Evolutionary conservation across 2,329 filamentous ascomycete species (phyloP).

Genomic region (Juglanconis oblonga): DNA sequence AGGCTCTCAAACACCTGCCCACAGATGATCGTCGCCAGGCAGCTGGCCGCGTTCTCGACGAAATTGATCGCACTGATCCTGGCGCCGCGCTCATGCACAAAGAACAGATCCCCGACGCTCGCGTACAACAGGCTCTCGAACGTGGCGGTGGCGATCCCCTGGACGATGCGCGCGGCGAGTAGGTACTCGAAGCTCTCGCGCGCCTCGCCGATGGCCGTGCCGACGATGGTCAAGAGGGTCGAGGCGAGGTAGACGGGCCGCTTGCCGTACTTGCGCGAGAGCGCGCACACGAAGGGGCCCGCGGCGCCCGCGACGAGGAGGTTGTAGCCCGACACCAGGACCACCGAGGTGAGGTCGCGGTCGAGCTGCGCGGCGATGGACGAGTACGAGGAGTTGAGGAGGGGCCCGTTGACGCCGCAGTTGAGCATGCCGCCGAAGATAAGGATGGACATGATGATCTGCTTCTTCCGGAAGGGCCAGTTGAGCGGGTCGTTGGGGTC

Average conservation of each 20-base stretch:
- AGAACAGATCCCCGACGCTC: conserved; percentile 27
- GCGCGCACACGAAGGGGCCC: conserved; percentile 21
- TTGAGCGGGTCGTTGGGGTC: conserved; percentile 42
- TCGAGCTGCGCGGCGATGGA: not conserved
- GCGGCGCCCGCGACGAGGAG: conserved; percentile 20
- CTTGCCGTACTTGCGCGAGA: conserved; percentile 26
- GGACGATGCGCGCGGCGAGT: conserved; percentile 25
- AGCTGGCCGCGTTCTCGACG: conserved; percentile 18
- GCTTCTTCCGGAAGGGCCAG: conserved; percentile 36
- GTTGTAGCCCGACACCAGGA: conserved; percentile 23
- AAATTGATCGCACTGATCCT: conserved; percentile 19
- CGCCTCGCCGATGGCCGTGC: conserved; percentile 21
- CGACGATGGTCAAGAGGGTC: conserved; percentile 20
- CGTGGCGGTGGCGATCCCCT: conserved; percentile 26
- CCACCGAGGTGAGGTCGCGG: not conserved
- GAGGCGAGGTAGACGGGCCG: conserved; percentile 25
- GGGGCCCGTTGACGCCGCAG: not conserved
- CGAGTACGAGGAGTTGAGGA: conserved; percentile 1
- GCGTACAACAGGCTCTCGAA: conserved; percentile 26
- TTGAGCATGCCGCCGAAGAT: not conserved
- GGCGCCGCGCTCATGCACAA: conserved; percentile 28
- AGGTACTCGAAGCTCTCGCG: conserved; percentile 20
- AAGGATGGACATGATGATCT: not conserved
- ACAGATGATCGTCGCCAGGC: conserved; percentile 21
- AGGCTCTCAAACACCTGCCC: conserved; percentile 23